Conservation (phyloP, 2,329 filamentous ascomycete genomes). For the Paecilomyces dactylethromorphus region DNA sequence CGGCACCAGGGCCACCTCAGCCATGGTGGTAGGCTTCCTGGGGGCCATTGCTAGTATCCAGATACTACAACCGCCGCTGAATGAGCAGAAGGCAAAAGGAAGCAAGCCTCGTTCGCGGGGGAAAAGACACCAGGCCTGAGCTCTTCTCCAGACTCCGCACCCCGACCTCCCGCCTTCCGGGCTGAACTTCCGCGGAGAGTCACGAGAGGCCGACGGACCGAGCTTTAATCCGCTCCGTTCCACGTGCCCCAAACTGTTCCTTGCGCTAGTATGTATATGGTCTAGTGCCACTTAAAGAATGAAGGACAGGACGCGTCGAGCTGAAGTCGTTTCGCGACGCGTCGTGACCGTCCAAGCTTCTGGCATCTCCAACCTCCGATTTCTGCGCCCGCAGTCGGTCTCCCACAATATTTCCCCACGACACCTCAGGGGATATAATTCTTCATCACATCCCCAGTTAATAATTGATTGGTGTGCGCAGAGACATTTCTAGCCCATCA, state of each 20-base stretch:
- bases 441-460: neutral
- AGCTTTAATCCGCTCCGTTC: constrained; percentile 26
- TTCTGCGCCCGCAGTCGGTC: constrained; percentile 1
- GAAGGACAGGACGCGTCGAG: constrained; percentile 16
- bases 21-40: constrained; percentile 56
- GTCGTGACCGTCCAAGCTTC: constrained; percentile 12
- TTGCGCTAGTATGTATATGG: constrained; percentile 6
- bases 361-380: constrained; percentile 10
- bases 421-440: neutral
- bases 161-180: constrained; percentile 6
- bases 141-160: constrained; percentile 17
- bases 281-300: constrained; percentile 12
- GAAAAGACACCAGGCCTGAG: constrained; percentile 15
- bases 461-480: neutral
- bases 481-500: constrained; percentile 37
- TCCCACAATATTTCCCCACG: neutral
- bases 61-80: neutral
- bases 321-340: constrained; percentile 17
- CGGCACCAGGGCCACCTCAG: constrained; percentile 78
- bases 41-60: constrained; percentile 31
- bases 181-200: neutral
- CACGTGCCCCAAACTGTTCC: constrained; percentile 15
- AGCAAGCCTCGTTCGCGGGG: constrained; percentile 4
- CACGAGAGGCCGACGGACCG: constrained; percentile 17
- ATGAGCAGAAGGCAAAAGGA: neutral